These are phyloP conservation scores for Aspergillus biplanus DNA, from an alignment of 495 filamentous ascomycete genomes.

Conservation along the genomic window DNA sequence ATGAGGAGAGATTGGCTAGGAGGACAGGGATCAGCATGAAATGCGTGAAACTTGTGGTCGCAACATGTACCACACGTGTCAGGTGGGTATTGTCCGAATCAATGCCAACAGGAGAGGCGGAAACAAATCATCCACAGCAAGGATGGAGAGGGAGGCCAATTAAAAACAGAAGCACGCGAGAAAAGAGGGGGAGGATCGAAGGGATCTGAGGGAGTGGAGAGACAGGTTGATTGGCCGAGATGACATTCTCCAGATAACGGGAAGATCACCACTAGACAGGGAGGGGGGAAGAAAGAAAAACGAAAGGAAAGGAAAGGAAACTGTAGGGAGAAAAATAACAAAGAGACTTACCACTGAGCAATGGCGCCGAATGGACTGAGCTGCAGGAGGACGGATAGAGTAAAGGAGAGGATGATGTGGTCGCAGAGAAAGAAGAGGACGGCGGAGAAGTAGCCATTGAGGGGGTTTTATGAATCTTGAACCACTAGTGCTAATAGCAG, in stretches of 20 bases:
- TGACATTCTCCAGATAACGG: not conserved
- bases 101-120: conserved; percentile 21
- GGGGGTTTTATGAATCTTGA: conserved; percentile 11
- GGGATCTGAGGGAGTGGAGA: conserved; percentile 5
- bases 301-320: too few relatives aligned
- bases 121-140: conserved; percentile 17
- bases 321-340: conserved; percentile 8
- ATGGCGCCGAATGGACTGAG: conserved; percentile 25
- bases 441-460: conserved; percentile 22
- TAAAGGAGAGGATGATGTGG: conserved; percentile 36
- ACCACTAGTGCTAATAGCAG: not conserved
- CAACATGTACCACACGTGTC: conserved; percentile 43
- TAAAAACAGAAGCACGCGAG: not conserved
- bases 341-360: conserved; percentile 30
- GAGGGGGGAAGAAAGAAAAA: too few relatives aligned
- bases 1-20: conserved; percentile 61
- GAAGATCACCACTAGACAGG: too few relatives aligned
- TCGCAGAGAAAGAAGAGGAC: conserved; percentile 31
- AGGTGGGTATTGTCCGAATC: conserved; percentile 25
- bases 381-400: conserved; percentile 45
- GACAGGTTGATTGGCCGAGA: not conserved
- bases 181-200: conserved; percentile 9
- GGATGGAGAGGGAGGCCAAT: conserved; percentile 21
- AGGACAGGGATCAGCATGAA: conserved; percentile 60
- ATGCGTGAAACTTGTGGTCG: conserved; percentile 46